phyloP scores from a whole-genome alignment of 306 rosid genomes.

The Luffa aegyptiaca region DNA sequence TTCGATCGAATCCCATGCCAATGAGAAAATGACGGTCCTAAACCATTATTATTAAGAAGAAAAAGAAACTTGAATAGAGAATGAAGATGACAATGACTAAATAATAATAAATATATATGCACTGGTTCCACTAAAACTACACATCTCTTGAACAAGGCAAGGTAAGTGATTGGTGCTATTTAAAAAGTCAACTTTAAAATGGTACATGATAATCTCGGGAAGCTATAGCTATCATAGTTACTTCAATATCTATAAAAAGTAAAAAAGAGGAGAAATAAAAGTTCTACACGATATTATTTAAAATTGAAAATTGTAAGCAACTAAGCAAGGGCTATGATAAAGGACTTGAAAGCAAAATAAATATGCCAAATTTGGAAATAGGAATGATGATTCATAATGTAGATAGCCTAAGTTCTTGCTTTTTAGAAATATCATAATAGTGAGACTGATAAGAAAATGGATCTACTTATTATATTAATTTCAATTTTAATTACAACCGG shows the following conservation, averaged over 20 bases:
- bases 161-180: not conserved
- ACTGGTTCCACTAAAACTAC: not conserved
- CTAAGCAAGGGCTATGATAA: not conserved
- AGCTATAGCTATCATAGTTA: not conserved
- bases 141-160: not conserved
- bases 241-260: not conserved
- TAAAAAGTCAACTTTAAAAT: not conserved
- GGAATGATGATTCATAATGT: not conserved
- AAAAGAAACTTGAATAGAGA: not conserved
- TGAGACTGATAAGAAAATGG: not conserved
- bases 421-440: not conserved
- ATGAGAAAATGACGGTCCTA: not conserved
- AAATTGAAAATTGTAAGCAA: not conserved
- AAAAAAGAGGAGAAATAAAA: not conserved
- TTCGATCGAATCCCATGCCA: constrained; percentile 57
- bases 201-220: not conserved
- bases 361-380: not conserved
- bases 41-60: not conserved
- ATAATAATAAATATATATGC: not conserved
- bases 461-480: not conserved
- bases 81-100: not conserved
- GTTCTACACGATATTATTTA: not conserved
- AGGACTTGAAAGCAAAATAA: not conserved
- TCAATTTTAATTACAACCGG: not conserved
- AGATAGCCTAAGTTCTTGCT: not conserved